phyloP scores from a whole-genome alignment of 352 stramenopile genomes.

The Chrysophaeum taylorii region DNA sequence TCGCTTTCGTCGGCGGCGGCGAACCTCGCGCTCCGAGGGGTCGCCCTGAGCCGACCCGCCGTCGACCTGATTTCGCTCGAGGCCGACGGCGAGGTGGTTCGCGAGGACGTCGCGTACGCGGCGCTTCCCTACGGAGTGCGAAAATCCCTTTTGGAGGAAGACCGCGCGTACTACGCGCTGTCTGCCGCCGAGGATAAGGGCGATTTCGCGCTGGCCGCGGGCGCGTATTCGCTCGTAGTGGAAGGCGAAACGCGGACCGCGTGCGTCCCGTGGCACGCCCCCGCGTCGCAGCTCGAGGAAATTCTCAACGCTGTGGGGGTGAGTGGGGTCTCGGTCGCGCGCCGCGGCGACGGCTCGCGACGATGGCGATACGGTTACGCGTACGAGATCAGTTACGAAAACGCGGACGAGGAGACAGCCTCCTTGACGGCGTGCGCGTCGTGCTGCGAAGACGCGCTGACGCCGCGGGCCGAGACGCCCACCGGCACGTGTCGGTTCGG shows the following conservation, averaged over 20 bases:
- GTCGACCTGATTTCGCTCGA: background rate
- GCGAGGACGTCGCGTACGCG: background rate
- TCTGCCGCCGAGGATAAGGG: background rate
- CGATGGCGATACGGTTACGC: background rate
- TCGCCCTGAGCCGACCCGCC: too few relatives aligned
- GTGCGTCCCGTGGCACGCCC: slow-evolving; percentile 8
- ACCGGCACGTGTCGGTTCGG: too few relatives aligned
- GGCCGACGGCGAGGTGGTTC: background rate
- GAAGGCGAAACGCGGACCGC: too few relatives aligned
- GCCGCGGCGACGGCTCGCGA: background rate
- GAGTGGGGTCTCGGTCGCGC: background rate
- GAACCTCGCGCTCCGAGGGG: background rate
- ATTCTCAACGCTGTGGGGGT: background rate
- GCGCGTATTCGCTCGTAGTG: too few relatives aligned
- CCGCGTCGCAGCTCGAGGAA: background rate
- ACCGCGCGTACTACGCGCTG: background rate
- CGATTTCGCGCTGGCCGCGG: too few relatives aligned
- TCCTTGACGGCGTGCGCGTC: too few relatives aligned
- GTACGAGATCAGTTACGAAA: slow-evolving; percentile 3
- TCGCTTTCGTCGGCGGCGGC: background rate
- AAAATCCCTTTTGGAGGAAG: background rate
- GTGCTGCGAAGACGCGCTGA: too few relatives aligned
- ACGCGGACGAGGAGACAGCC: background rate
- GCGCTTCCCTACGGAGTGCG: background rate
- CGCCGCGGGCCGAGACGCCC: too few relatives aligned